These are phyloP conservation scores for Glutinoglossum americanum DNA, from an alignment of 495 filamentous ascomycete species.

Conservation along the genomic window DNA sequence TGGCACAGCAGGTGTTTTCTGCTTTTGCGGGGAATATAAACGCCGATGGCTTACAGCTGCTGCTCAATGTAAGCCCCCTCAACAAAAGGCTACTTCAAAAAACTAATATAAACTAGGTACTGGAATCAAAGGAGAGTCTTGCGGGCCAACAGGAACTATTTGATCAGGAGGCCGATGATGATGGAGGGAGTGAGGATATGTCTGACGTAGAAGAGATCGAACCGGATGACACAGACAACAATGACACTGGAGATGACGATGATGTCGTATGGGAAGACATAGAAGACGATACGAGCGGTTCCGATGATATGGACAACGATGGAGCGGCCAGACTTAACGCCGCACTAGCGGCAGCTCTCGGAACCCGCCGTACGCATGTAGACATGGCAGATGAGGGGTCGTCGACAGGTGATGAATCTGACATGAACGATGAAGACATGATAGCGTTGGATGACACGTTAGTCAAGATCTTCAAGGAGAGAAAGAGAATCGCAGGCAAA, in stretches of 20 bases:
- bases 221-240: conserved; percentile 24
- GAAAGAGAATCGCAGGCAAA: conserved; percentile 30
- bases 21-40: conserved; percentile 53
- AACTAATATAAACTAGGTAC: conserved; percentile 23
- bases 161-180: conserved; percentile 35
- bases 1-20: conserved; percentile 70
- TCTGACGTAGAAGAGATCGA: conserved; percentile 16
- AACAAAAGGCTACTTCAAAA: background rate
- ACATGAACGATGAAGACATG: conserved; percentile 95
- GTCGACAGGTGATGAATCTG: conserved; percentile 22
- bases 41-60: conserved; percentile 45
- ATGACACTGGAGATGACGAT: conserved; percentile 10
- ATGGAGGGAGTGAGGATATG: conserved; percentile 18
- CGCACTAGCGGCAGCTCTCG: conserved; percentile 53
- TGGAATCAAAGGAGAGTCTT: conserved; percentile 59
- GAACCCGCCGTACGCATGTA: conserved; percentile 34
- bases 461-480: conserved; percentile 60
- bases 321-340: conserved; percentile 45
- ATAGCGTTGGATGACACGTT: conserved; percentile 67
- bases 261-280: conserved; percentile 11
- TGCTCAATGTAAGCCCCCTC: conserved; percentile 23
- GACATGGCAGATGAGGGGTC: conserved; percentile 15
- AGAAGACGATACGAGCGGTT: conserved; percentile 20
- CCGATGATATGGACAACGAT: conserved; percentile 11
- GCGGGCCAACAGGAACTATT: conserved; percentile 75